Percentiles rank a stretch among this genome's conserved stretches.
Evolutionary conservation across 768 basidiomycete genomes (phyloP).

Genomic region (Artomyces pyxidatus): DNA sequence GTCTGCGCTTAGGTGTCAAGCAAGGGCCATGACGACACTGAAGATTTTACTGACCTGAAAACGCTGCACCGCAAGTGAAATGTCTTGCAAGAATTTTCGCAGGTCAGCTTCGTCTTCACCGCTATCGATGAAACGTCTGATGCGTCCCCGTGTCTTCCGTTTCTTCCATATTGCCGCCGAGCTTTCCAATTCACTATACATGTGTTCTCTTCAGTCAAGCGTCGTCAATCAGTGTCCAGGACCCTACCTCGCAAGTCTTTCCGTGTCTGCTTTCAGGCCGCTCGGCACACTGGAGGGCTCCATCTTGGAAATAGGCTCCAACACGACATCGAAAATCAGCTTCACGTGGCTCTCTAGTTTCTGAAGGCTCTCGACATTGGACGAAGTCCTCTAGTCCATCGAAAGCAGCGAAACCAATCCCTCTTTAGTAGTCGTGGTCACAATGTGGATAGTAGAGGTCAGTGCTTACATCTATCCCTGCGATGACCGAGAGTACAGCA

Average conservation of each 20-base stretch:
- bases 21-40: background rate
- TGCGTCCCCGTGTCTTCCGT: background rate
- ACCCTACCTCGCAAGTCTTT: background rate
- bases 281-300: too few species aligned
- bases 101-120: background rate
- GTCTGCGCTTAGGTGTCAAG: background rate
- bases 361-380: background rate
- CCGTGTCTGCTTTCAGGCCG: too few species aligned
- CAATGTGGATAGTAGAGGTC: background rate
- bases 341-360: background rate
- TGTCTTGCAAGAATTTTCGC: background rate
- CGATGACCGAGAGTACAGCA: background rate
- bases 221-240: too few species aligned
- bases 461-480: background rate
- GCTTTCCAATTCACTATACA: background rate
- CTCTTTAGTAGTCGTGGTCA: background rate
- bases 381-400: background rate
- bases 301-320: too few species aligned
- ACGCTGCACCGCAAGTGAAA: background rate
- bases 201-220: background rate
- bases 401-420: background rate
- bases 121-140: background rate
- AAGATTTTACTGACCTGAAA: background rate
- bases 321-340: too few species aligned
- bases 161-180: background rate